A percentile compares a stretch with the other conserved stretches of the same genome.
These are phyloP conservation scores for Pseudopyricularia javanii DNA, from an alignment of 2,329 filamentous ascomycete species.

Conservation along the genomic window DNA sequence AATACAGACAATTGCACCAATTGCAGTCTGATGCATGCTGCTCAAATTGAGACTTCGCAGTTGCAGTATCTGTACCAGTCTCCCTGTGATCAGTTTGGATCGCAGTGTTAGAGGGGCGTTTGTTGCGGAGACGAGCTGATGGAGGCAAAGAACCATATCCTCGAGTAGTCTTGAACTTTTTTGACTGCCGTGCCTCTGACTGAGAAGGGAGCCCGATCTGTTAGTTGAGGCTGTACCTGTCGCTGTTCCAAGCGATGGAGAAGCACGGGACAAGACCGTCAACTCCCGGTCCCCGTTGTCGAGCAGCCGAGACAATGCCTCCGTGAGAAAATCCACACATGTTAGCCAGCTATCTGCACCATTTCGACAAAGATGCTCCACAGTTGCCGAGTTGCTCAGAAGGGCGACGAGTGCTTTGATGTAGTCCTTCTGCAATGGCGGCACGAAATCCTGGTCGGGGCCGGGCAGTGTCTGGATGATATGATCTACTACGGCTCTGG, in stretches of 20 bases:
- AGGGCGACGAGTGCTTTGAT: slow-evolving; percentile 61
- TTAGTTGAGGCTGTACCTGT: slow-evolving; percentile 17
- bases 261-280: slow-evolving; percentile 23
- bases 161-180: slow-evolving; percentile 16
- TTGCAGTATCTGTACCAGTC: slow-evolving; percentile 49
- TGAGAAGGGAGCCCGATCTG: slow-evolving; percentile 14
- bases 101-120: slow-evolving; percentile 54
- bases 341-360: slow-evolving; percentile 52
- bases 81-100: slow-evolving; percentile 40
- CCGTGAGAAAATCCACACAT: slow-evolving; percentile 59
- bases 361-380: slow-evolving; percentile 59
- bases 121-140: slow-evolving; percentile 47
- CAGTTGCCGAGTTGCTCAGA: slow-evolving; percentile 61
- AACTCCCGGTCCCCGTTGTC: slow-evolving; percentile 24
- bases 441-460: slow-evolving; percentile 48
- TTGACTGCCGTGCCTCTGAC: slow-evolving; percentile 5
- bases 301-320: slow-evolving; percentile 43
- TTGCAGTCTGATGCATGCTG: slow-evolving; percentile 57
- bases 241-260: slow-evolving; percentile 26
- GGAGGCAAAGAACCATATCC: slow-evolving; percentile 53
- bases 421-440: slow-evolving; percentile 64
- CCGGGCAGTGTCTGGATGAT: slow-evolving; percentile 62
- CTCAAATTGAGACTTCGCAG: slow-evolving; percentile 44
- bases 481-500: slow-evolving; percentile 70
- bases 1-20: slow-evolving; percentile 63